Conservation (phyloP, 2,329 filamentous ascomycete species). For the Aspergillus ruber region DNA sequence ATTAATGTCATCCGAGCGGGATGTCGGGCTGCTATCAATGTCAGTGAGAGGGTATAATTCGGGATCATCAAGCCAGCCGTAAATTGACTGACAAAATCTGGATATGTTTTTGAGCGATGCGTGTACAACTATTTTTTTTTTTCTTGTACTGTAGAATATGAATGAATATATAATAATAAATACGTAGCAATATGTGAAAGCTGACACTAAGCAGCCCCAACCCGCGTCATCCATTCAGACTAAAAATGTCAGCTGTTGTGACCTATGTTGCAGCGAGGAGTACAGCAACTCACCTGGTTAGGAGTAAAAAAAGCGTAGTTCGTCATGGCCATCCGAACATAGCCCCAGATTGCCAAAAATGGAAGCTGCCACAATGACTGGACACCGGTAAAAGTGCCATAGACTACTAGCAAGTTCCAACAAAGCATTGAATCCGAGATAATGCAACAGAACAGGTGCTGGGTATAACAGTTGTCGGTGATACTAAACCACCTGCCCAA, state of each 20-base stretch:
- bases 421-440: background rate
- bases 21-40: constrained; percentile 87
- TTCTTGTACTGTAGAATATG: too few relatives aligned
- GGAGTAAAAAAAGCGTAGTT: background rate
- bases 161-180: too few relatives aligned
- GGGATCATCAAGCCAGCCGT: too few relatives aligned
- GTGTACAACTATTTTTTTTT: too few relatives aligned
- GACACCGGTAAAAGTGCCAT: background rate
- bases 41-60: constrained; percentile 50
- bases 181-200: too few relatives aligned
- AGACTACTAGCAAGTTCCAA: background rate
- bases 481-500: background rate
- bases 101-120: too few relatives aligned
- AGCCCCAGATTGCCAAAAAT: background rate
- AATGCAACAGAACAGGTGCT: background rate
- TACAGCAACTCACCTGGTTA: background rate
- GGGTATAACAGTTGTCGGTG: background rate
- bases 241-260: background rate
- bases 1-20: constrained; percentile 84
- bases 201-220: too few relatives aligned
- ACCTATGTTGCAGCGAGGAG: background rate
- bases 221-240: too few relatives aligned
- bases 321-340: background rate
- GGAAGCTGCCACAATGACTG: background rate
- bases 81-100: too few relatives aligned